Conservation (phyloP, 2,329 filamentous ascomycete species). For the Dothideomycetes sp. region DNA sequence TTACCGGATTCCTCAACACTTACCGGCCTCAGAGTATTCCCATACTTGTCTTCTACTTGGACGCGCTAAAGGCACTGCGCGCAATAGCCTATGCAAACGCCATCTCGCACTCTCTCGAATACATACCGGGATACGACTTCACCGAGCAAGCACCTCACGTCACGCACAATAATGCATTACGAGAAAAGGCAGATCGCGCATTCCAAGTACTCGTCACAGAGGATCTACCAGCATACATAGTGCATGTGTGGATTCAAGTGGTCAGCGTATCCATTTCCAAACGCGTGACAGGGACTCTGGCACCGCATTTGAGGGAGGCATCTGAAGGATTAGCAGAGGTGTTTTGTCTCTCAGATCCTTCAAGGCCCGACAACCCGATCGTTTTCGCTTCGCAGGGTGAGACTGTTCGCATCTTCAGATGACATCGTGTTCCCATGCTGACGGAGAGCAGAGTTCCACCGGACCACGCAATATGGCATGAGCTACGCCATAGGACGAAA, state of each 20-base stretch:
- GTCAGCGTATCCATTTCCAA: conserved; percentile 60
- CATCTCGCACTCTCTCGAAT: conserved; percentile 49
- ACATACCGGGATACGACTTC: conserved; percentile 45
- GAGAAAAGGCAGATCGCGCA: conserved; percentile 52
- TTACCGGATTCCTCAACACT: conserved; percentile 54
- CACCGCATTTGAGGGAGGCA: conserved; percentile 52
- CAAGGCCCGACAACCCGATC: conserved; percentile 34
- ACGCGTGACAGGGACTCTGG: conserved; percentile 56
- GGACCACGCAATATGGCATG: conserved; percentile 65
- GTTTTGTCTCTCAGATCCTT: conserved; percentile 67
- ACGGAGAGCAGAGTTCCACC: conserved; percentile 50
- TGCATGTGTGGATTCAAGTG: conserved; percentile 55
- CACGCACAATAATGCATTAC: conserved; percentile 48
- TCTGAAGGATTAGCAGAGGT: conserved; percentile 67
- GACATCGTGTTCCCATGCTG: not conserved
- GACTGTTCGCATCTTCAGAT: conserved; percentile 5
- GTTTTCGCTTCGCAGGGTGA: conserved; percentile 60
- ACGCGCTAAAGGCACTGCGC: conserved; percentile 58
- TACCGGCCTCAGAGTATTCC: conserved; percentile 52
- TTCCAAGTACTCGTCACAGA: conserved; percentile 55
- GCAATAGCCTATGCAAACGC: conserved; percentile 63
- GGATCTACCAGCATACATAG: conserved; percentile 62
- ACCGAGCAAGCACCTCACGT: conserved; percentile 38
- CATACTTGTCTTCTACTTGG: conserved; percentile 59
- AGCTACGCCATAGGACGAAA: conserved; percentile 64